These are phyloP conservation scores for Lepidium campestre DNA, from an alignment of 441 rosid genomes.

Conservation along the genomic window DNA sequence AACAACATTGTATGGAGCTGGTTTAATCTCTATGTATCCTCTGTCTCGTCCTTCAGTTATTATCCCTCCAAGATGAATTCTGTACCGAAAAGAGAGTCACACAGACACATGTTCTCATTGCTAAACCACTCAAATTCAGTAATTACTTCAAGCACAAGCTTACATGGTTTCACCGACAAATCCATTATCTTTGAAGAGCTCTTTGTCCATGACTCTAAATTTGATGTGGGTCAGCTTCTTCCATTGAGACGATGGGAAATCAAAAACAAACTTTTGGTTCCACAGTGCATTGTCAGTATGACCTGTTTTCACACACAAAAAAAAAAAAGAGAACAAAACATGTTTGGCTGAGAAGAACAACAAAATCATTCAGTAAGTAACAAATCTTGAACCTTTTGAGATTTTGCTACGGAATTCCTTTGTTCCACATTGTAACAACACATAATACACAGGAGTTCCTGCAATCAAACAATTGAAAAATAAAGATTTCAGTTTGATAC, in stretches of 20 bases:
- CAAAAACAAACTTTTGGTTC: slow-evolving; percentile 72
- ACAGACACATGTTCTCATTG: neutral
- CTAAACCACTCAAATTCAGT: neutral
- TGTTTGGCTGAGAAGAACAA: neutral
- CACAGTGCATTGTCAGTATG: slow-evolving; percentile 48
- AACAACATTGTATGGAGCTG: slow-evolving; percentile 61
- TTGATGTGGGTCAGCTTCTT: slow-evolving; percentile 43
- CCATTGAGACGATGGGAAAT: slow-evolving; percentile 49
- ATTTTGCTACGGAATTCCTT: slow-evolving; percentile 51
- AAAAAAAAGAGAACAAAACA: neutral
- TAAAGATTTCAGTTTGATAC: neutral
- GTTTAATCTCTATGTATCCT: slow-evolving; percentile 46
- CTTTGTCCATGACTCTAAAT: slow-evolving; percentile 58
- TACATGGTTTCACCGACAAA: slow-evolving; percentile 80
- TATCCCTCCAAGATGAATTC: slow-evolving; percentile 65
- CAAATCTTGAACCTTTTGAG: slow-evolving; percentile 46
- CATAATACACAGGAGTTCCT: slow-evolving; percentile 64
- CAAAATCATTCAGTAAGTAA: neutral
- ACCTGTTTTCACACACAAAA: slow-evolving; percentile 38
- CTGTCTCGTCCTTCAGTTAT: slow-evolving; percentile 52
- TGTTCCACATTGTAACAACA: slow-evolving; percentile 58
- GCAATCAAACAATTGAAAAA: slow-evolving; percentile 7
- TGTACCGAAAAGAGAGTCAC: slow-evolving; percentile 20
- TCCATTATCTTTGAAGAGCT: slow-evolving; percentile 46
- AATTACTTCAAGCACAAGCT: neutral